Conservation (phyloP, 768 basidiomycete genomes). For the Tylopilus sp. region DNA sequence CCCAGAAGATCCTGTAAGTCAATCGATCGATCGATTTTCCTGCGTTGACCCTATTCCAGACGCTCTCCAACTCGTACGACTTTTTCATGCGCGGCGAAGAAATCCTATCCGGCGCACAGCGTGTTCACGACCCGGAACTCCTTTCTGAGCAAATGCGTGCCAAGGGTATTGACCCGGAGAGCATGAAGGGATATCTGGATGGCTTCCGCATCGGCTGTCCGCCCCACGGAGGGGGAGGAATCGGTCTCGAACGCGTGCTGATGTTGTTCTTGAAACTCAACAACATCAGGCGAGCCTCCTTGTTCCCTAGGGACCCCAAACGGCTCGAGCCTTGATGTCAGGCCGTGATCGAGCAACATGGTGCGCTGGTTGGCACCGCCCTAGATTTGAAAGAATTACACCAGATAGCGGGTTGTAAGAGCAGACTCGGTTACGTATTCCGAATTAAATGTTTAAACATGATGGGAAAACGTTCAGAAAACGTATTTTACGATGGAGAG, state of each 20-base stretch:
- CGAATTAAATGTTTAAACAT: slow-evolving; percentile 25
- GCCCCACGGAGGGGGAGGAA: slow-evolving; percentile 96
- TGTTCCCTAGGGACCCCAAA: slow-evolving; percentile 98
- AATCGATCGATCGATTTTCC: neutral
- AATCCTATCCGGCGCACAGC: slow-evolving; percentile 96
- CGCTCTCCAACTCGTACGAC: slow-evolving; percentile 96
- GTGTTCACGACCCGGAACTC: slow-evolving; percentile 86
- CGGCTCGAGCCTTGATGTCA: slow-evolving; percentile 74
- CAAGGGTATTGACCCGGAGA: slow-evolving; percentile 86
- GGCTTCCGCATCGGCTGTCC: slow-evolving; percentile 94
- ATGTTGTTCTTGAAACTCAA: slow-evolving; percentile 98
- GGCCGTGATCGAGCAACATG: neutral
- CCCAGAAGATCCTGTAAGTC: slow-evolving; percentile 76
- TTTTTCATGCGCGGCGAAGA: slow-evolving; percentile 99
- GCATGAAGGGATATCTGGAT: slow-evolving; percentile 90
- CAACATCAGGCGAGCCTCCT: slow-evolving; percentile 87
- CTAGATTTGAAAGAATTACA: slow-evolving; percentile 21
- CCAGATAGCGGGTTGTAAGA: slow-evolving; percentile 7
- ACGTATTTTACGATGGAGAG: slow-evolving; percentile 16
- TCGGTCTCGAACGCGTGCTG: slow-evolving; percentile 91
- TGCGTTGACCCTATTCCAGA: slow-evolving; percentile 39
- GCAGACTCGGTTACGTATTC: slow-evolving; percentile 21
- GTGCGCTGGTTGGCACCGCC: slow-evolving; percentile 5
- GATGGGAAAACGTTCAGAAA: slow-evolving; percentile 21
- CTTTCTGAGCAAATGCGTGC: slow-evolving; percentile 81